Percentiles rank a stretch among this genome's conserved stretches.
Conservation (phyloP, 768 basidiomycete genomes). For the Dioszegia crocea region DNA sequence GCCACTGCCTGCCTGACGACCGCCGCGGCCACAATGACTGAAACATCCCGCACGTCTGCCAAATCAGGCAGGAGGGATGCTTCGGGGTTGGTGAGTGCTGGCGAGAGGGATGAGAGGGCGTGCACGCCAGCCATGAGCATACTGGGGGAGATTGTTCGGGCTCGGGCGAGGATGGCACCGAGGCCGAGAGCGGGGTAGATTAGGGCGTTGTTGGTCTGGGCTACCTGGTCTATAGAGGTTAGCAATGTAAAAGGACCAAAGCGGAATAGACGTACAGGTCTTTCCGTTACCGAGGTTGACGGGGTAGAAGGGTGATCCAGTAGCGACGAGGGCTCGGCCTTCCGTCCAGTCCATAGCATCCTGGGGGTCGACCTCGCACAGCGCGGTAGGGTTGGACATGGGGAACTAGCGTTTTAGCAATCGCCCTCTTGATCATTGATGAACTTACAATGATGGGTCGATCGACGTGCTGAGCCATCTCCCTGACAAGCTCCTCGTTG, state of each 20-base stretch:
- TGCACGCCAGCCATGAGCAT: slow-evolving; percentile 82
- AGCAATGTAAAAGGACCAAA: background rate
- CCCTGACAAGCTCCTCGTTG: slow-evolving; percentile 45
- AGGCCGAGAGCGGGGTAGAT: slow-evolving; percentile 83
- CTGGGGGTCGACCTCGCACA: slow-evolving; percentile 59
- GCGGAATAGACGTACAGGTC: slow-evolving; percentile 52
- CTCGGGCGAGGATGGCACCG: slow-evolving; percentile 68
- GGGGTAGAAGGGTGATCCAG: slow-evolving; percentile 76
- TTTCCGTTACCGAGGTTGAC: slow-evolving; percentile 64
- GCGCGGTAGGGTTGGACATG: slow-evolving; percentile 72
- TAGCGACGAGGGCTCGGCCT: slow-evolving; percentile 74
- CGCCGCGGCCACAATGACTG: slow-evolving; percentile 71
- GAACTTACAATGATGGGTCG: slow-evolving; percentile 63
- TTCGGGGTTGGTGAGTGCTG: slow-evolving; percentile 68
- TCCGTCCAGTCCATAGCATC: slow-evolving; percentile 60
- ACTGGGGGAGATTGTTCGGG: slow-evolving; percentile 64
- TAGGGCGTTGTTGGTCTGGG: slow-evolving; percentile 51
- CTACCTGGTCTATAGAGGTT: slow-evolving; percentile 24
- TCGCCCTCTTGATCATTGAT: background rate
- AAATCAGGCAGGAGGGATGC: slow-evolving; percentile 73
- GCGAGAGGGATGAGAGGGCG: slow-evolving; percentile 71
- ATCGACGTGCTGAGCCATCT: slow-evolving; percentile 59
- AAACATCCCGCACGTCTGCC: slow-evolving; percentile 64
- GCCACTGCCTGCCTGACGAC: slow-evolving; percentile 74
- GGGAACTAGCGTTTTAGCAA: slow-evolving; percentile 39